phyloP scores from a whole-genome alignment of 208 protist genomes.

The Perkinsela sp. region DNA sequence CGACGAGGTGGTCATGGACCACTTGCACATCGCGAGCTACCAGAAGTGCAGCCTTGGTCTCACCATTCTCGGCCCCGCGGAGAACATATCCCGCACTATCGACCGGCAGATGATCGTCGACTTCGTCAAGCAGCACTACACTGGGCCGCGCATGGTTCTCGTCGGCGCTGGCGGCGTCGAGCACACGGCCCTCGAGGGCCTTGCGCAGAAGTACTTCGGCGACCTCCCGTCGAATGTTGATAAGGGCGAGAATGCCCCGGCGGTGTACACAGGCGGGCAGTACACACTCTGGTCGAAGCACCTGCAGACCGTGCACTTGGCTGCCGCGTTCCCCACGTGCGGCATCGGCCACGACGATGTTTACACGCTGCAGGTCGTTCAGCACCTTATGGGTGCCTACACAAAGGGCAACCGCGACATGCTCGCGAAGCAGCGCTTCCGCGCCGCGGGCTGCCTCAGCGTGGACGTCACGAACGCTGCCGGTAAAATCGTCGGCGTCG shows the following conservation, averaged over 20 bases:
- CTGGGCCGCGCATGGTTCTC: conserved; percentile 82
- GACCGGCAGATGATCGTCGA: conserved; percentile 49
- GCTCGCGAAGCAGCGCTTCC: conserved; percentile 23
- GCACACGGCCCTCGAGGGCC: conserved; percentile 63
- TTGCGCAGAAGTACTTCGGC: conserved; percentile 66
- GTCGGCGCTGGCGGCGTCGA: conserved; percentile 74
- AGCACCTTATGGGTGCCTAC: conserved; percentile 72
- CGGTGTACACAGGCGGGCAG: conserved; percentile 25
- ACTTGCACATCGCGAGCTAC: conserved; percentile 78
- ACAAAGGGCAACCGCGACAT: conserved; percentile 37
- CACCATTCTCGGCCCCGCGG: conserved; percentile 86
- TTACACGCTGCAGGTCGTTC: conserved; percentile 66
- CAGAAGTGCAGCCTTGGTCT: conserved; percentile 44
- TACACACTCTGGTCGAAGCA: conserved; percentile 32
- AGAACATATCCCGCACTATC: conserved; percentile 77
- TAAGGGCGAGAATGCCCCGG: conserved; percentile 13
- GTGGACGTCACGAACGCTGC: conserved; percentile 10
- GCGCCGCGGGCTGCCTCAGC: not conserved
- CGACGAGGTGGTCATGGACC: conserved; percentile 86
- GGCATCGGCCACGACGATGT: conserved; percentile 61
- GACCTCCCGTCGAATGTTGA: conserved; percentile 17
- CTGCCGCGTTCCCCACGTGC: conserved; percentile 41
- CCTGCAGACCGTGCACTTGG: conserved; percentile 43
- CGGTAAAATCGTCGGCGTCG: conserved; percentile 14
- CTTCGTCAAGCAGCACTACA: conserved; percentile 83